Evolutionary conservation across 2,329 filamentous ascomycete genomes (phyloP).

Genomic region (Botrytis deweyae): DNA sequence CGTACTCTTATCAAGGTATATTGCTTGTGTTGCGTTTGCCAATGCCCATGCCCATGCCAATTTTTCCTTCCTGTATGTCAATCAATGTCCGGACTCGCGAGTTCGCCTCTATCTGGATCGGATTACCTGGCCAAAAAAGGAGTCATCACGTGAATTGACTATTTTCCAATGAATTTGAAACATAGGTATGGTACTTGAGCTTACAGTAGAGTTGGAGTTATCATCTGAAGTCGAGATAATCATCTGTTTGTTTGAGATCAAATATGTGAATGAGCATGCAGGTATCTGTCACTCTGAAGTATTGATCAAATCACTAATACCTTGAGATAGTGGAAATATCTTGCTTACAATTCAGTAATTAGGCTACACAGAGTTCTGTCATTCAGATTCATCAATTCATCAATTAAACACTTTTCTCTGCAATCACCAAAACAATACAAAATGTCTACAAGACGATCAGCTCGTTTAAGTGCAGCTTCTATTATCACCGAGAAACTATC

Average conservation of each 20-base stretch:
- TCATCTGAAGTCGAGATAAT: neutral
- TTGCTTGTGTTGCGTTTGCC: neutral
- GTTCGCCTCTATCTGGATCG: neutral
- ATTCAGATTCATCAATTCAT: neutral
- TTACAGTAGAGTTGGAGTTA: neutral
- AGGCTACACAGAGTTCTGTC: conserved; percentile 27
- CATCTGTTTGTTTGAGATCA: neutral
- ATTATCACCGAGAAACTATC: conserved; percentile 22
- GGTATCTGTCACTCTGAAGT: neutral
- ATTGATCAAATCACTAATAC: neutral
- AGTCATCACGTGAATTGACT: conserved; percentile 12
- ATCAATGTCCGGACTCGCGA: neutral
- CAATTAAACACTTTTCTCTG: neutral
- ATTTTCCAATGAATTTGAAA: neutral
- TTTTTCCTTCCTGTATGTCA: neutral
- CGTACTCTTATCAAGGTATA: neutral
- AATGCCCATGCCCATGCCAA: neutral
- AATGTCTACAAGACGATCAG: conserved; percentile 37
- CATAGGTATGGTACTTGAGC: neutral
- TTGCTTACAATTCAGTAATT: conserved; percentile 16
- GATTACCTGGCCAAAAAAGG: conserved; percentile 5
- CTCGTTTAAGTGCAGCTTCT: conserved; percentile 32
- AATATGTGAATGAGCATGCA: neutral
- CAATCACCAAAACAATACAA: conserved; percentile 21
- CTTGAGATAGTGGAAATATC: conserved; percentile 4